phyloP scores from a whole-genome alignment of 2,329 filamentous ascomycete genomes.

The Cytospora piceae region DNA sequence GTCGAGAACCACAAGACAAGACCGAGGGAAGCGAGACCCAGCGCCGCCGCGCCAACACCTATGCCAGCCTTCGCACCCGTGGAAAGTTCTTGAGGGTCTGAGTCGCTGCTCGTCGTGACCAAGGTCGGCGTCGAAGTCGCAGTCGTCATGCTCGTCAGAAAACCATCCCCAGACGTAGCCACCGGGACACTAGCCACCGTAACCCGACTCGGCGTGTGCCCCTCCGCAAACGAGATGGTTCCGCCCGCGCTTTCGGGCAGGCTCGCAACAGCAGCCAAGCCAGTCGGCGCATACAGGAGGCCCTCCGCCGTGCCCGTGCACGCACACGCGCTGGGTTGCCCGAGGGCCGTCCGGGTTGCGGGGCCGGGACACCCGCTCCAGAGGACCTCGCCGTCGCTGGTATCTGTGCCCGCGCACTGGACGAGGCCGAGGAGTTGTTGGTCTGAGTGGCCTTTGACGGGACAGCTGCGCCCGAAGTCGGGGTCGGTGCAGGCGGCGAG shows the following conservation, averaged over 20 bases:
- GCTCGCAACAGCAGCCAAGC: background rate
- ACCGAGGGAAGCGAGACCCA: background rate
- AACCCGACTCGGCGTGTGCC: background rate
- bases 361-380: conserved; percentile 8
- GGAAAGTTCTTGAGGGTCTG: background rate
- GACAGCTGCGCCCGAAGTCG: background rate
- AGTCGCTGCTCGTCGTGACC: background rate
- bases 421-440: conserved; percentile 7
- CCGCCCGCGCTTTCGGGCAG: background rate
- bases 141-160: background rate
- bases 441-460: background rate
- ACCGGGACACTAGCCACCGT: background rate
- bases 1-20: background rate
- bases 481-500: conserved; percentile 7
- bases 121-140: background rate
- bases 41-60: background rate
- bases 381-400: background rate
- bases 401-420: conserved; percentile 1
- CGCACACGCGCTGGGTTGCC: background rate
- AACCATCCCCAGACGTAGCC: background rate
- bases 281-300: background rate
- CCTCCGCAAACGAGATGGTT: background rate
- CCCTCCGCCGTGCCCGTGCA: conserved; percentile 2
- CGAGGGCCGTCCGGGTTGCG: conserved; percentile 6
- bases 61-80: conserved; percentile 7